phyloP scores from a whole-genome alignment of 441 rosid genomes.

The Aquilaria agallochum region DNA sequence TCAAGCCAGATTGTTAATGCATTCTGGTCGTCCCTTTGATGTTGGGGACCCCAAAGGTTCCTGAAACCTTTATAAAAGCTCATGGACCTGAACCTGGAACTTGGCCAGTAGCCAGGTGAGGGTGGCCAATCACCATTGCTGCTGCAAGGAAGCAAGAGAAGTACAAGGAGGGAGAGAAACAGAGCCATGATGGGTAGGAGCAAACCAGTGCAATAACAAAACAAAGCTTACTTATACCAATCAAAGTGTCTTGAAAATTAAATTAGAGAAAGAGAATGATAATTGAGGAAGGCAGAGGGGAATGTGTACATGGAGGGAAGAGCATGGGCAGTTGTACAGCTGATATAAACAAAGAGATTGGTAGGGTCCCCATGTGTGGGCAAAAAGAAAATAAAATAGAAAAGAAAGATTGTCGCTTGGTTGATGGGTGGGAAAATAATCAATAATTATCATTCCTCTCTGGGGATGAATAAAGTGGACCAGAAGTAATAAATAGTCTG shows the following conservation, averaged over 20 bases:
- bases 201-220: neutral
- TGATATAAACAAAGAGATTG: constrained; percentile 16
- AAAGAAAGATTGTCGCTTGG: too few relatives aligned
- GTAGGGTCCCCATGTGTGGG: constrained; percentile 16
- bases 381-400: neutral
- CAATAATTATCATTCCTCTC: too few relatives aligned
- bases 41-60: constrained; percentile 88
- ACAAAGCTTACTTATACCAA: neutral
- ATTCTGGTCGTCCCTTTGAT: constrained; percentile 58
- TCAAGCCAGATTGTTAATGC: constrained; percentile 88
- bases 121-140: constrained; percentile 68
- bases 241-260: constrained; percentile 1
- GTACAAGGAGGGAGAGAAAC: constrained; percentile 26
- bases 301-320: constrained; percentile 6
- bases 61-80: constrained; percentile 66
- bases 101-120: constrained; percentile 93
- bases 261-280: constrained; percentile 33
- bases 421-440: too few relatives aligned
- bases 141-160: constrained; percentile 31
- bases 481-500: too few relatives aligned
- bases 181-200: constrained; percentile 31
- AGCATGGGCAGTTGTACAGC: constrained; percentile 13
- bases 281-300: constrained; percentile 19
- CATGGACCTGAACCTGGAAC: constrained; percentile 60
- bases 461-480: too few relatives aligned